Evolutionary conservation across 805 yeast species (phyloP).

Genomic region (Wickerhamomyces silvicola): DNA sequence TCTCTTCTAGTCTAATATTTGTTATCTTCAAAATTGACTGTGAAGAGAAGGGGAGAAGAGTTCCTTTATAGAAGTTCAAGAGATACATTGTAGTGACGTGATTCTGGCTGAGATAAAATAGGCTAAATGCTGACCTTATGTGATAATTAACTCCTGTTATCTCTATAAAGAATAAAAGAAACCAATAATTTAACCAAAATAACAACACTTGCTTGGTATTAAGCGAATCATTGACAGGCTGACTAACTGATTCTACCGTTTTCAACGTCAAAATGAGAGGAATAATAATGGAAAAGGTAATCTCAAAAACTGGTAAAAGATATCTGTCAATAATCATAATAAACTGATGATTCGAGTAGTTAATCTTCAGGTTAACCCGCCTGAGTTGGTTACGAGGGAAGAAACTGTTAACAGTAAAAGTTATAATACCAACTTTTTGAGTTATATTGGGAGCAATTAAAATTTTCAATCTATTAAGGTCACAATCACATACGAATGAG

Average conservation of each 20-base stretch:
- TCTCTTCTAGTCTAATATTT: conserved; percentile 1
- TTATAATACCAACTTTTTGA: too few species aligned
- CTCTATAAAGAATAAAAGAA: conserved; percentile 1
- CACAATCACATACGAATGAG: too few species aligned
- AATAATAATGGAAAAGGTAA: conserved; percentile 5
- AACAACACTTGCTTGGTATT: background rate
- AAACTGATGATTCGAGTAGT: background rate
- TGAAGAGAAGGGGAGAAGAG: conserved; percentile 2
- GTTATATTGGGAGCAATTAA: too few species aligned
- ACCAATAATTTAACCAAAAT: conserved; percentile 2
- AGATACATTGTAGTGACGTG: background rate
- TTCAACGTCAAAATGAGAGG: conserved; percentile 7
- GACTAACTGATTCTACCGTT: too few species aligned
- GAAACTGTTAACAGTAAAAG: too few species aligned
- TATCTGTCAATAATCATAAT: conserved; percentile 10
- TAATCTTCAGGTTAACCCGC: too few species aligned
- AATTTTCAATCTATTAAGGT: too few species aligned
- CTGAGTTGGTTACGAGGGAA: too few species aligned
- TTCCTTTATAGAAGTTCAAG: too few species aligned
- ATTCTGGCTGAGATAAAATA: conserved; percentile 1
- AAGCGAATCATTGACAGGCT: too few species aligned
- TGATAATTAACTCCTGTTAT: background rate
- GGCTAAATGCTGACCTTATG: background rate
- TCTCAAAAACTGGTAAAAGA: conserved; percentile 13
- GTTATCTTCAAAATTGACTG: background rate